A percentile compares a stretch with the other conserved stretches of the same genome.
Conservation (phyloP, 2,329 filamentous ascomycete species). For the Basipetospora chlamydospora region DNA sequence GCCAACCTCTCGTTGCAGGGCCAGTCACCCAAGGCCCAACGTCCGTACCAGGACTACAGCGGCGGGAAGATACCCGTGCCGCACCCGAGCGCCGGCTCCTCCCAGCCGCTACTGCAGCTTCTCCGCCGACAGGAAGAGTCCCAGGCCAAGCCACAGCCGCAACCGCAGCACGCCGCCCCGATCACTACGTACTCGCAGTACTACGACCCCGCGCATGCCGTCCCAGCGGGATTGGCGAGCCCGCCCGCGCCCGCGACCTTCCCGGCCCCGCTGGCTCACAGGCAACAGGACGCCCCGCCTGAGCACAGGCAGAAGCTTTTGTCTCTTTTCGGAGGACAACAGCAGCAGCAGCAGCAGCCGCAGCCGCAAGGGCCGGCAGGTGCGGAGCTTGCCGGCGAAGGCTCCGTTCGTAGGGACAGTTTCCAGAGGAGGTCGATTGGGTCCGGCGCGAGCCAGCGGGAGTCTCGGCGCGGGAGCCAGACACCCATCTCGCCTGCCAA, state of each 20-base stretch:
- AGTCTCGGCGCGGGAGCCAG: slow-evolving; percentile 31
- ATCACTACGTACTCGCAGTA: not conserved
- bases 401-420: slow-evolving; percentile 11
- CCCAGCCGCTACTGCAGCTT: slow-evolving; percentile 4
- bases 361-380: slow-evolving; percentile 13
- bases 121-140: slow-evolving; percentile 9
- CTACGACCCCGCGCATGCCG: slow-evolving; percentile 2
- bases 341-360: not conserved
- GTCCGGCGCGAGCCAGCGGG: slow-evolving; percentile 20
- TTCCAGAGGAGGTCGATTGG: slow-evolving; percentile 29
- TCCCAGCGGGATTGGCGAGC: slow-evolving; percentile 11
- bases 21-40: not conserved
- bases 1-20: slow-evolving; percentile 7
- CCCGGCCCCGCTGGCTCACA: slow-evolving; percentile 14
- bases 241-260: slow-evolving; percentile 15
- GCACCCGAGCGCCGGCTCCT: slow-evolving; percentile 2
- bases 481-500: slow-evolving; percentile 53
- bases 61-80: not conserved
- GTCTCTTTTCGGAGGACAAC: slow-evolving; percentile 41
- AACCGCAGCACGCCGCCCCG: not conserved
- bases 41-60: not conserved
- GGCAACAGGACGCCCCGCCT: slow-evolving; percentile 18
- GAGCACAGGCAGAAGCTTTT: slow-evolving; percentile 35
- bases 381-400: slow-evolving; percentile 12
- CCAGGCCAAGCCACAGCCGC: slow-evolving; percentile 9